Evolutionary conservation across 257 asterid genomes (phyloP), one percentile per base, ranked within the genome.

Genomic region (Primulina huaijiensis): DNA sequence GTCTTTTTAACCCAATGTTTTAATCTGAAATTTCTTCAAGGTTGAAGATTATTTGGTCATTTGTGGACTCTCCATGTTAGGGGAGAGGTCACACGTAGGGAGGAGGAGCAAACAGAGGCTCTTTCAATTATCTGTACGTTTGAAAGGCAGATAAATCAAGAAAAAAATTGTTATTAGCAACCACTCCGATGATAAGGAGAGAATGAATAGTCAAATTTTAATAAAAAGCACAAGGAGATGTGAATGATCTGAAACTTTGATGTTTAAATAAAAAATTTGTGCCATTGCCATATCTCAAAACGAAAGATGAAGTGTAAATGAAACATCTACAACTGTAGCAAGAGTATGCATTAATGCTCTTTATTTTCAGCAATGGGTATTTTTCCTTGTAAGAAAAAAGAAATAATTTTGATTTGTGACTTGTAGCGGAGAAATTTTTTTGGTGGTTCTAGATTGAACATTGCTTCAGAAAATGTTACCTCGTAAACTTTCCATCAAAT

Each of bases 331-430:
- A 43, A 43, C 17, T 3, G n/a, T 43, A 35, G 2, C 0, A 43
- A 1, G 8, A 3, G 8, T 23, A 43, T 43, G 17, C 53, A 11
- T 43, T 43, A 12, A 43, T 43, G 53, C n/a, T 43, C n/a, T 35
- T 35, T 35, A 35, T 35, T 35, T 35, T 43, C n/a, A 43, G 25
- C 62, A 5, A 34, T 61, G 53, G 8, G 5, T 12, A 61, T 33
- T 67, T 73, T 43, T 68, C 68, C 10, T 55, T 60, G 61, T 69
- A 27, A 34, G 30, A 33, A 65, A 58, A 53, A 33, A 33, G 33
- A 60, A 29, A 20, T 23, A 2, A 6, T 14, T 58, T 27, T 16
- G 4, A 52, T 35, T 69, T 29, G 16, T 31, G 27, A 31, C 66
- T 30, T 55, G 50, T 7, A 23, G 38, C 21, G 27, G 57, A 16